Evolutionary conservation across 495 filamentous ascomycete species (phyloP).

Genomic region (Niebla homalea): DNA sequence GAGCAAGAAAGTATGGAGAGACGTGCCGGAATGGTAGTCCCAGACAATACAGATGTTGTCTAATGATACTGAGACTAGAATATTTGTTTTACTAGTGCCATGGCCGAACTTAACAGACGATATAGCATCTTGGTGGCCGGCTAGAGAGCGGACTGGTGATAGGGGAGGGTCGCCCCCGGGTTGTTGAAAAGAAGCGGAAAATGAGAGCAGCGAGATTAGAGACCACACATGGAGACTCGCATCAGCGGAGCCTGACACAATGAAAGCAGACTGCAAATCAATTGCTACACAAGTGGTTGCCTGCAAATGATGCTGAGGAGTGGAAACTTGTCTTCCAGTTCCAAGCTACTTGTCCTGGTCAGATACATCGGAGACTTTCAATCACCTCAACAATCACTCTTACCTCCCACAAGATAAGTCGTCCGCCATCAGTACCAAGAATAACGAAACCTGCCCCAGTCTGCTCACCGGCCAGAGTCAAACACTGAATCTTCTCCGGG

Average conservation of each 20-base stretch:
- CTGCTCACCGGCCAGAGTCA: constrained; percentile 44
- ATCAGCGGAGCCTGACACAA: constrained; percentile 80
- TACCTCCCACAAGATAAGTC: constrained; percentile 89
- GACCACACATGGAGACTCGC: constrained; percentile 88
- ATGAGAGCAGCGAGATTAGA: constrained; percentile 56
- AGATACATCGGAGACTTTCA: not conserved
- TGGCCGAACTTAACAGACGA: constrained; percentile 55
- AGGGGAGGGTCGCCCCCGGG: constrained; percentile 28
- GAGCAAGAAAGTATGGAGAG: constrained; percentile 68
- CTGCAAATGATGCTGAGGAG: constrained; percentile 79
- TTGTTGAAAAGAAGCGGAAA: constrained; percentile 24
- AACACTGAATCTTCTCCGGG: constrained; percentile 66
- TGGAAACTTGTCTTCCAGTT: constrained; percentile 76
- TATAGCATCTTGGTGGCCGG: constrained; percentile 68
- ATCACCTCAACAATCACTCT: constrained; percentile 13
- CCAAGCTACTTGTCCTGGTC: constrained; percentile 43
- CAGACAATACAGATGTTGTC: constrained; percentile 77
- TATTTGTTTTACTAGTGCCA: constrained; percentile 52
- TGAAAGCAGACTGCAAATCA: constrained; percentile 57
- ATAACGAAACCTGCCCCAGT: constrained; percentile 55
- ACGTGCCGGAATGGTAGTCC: constrained; percentile 68
- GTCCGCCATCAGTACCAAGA: constrained; percentile 75
- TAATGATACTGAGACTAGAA: constrained; percentile 63
- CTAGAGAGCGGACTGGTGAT: constrained; percentile 52
- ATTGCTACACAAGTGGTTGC: constrained; percentile 63